Base-by-base conservation (phyloP, 2,329 filamentous ascomycete genomes). In the Cytospora piceicola region DNA sequence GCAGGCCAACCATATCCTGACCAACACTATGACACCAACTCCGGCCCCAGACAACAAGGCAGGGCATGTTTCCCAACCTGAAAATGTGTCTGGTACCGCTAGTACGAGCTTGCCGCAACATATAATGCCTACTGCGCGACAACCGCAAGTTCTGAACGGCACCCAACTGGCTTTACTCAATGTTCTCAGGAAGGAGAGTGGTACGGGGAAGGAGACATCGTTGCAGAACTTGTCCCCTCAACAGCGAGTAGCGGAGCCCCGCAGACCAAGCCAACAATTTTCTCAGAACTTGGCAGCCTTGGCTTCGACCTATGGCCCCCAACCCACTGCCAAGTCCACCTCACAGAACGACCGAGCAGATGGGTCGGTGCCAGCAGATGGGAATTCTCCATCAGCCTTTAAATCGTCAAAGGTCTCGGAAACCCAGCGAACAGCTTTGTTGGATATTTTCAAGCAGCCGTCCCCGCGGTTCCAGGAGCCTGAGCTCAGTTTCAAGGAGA, bases 381-480 rank as follows among this genome's bases (percentile, higher is more conserved):
- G 49, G 6, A 63, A 49, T 29, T 58, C 65, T 57, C 67, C 62
- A 60, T 39, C 64, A 36, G 27, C 61, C 34, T 27, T 68, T 11
- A 58, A 51, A 34, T 61, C 61, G 22, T 39, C 65, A 15, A 68
- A 71, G 22, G 66, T 71, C 34, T 73, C 77, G 32, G 77, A 79
- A 56, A 72, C 74, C 42, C 83, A 86, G 68, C 81, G 82, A 27
- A 81, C 78, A 22, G 77, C 81, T 9, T 75, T 87, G 24, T 75
- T 87, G 17, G 81, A 78, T 27, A 84, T 87, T 77, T 86, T 88
- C 74, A 85, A 84, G 67, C 80, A 80, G 68, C 69, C 74, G 14
- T 73, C 73, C 20, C 70, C 74, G 5, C 69, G 32, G 30, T 22
- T 14, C 0, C 58, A 62, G 15, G 42, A 42, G 29, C 17, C 32